Evolutionary conservation across 78 protist genomes (phyloP).

Genomic region (Speleostelium caveatum): DNA sequence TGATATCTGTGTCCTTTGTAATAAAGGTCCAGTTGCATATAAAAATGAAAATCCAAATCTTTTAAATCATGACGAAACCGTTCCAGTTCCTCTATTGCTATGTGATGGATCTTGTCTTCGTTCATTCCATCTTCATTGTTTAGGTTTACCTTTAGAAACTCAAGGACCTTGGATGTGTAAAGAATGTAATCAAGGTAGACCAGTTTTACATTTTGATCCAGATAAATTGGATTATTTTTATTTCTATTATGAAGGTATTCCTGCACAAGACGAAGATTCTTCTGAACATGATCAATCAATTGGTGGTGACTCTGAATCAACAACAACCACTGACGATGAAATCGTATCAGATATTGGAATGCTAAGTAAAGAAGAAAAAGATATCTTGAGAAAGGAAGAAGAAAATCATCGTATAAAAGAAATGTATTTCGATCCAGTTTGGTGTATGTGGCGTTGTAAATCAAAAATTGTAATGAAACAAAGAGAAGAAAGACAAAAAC

Average conservation of each 20-base stretch:
- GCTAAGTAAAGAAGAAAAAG: constrained; percentile 33
- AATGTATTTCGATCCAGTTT: constrained; percentile 67
- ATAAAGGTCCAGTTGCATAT: constrained; percentile 33
- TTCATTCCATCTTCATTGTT: constrained; percentile 67
- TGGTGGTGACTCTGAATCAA: neutral
- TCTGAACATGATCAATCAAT: neutral
- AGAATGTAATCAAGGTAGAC: constrained; percentile 63
- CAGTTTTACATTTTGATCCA: constrained; percentile 59
- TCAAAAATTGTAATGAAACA: constrained; percentile 46
- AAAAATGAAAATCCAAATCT: neutral
- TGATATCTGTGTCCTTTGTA: constrained; percentile 31
- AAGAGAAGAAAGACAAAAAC: constrained; percentile 74
- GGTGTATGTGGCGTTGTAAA: constrained; percentile 83
- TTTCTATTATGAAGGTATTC: constrained; percentile 49
- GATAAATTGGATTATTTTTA: constrained; percentile 49
- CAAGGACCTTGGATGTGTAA: constrained; percentile 48
- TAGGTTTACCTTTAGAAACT: constrained; percentile 27
- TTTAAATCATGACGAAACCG: constrained; percentile 2
- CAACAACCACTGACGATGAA: neutral
- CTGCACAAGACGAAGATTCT: neutral
- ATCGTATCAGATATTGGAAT: constrained; percentile 42
- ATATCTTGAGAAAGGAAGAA: constrained; percentile 22
- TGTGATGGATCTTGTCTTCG: constrained; percentile 70
- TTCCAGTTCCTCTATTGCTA: constrained; percentile 31
- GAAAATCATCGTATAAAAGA: constrained; percentile 44